Evolutionary conservation across 1,284 basidiomycete species (phyloP), one percentile per base, ranked within the genome.

Genomic region (Fomitiporia mediterranea): DNA sequence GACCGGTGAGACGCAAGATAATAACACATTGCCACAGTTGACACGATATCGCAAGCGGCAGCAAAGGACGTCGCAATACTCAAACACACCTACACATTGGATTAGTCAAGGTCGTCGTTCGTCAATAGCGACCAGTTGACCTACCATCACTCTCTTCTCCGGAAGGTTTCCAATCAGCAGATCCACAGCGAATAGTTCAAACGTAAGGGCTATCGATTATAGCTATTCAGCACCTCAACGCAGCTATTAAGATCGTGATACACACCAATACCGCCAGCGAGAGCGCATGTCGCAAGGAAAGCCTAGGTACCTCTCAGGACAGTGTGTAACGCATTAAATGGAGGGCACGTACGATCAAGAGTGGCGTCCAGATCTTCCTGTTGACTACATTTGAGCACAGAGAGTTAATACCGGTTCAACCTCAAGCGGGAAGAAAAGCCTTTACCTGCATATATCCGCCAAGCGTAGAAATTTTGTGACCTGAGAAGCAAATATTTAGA

Each of bases 21-120:
- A 27, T 46, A 56, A 8, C 48, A 56, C 48, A 56, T 51, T n/a
- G 55, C 49, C 27, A 38, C 35, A 19, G 40, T 51, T 8, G 55
- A 48, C 8, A 51, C 34, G 2, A 51, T 38, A 34, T 56, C 55
- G 25, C 54, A 55, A 11, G 38, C 17, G 17, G 50, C 55, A 19
- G 55, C 49, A 17, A 52, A 51, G 23, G 48, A 51, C 11, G 50
- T 51, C 21, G 54, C 27, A 6, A 55, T 3, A 5, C 35, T n/a
- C 5, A 42, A 21, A 21, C 46, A 49, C 15, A 49, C 23, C 54
- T 55, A 39, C 8, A n/a, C 30, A 21, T 11, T 4, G 7, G 28
- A 15, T 37, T 11, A 42, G 44, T 17, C 3, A 17, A 23, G 4
- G 23, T 17, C 23, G 30, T 27, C 7, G 17, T 46, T 34, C 32